These are phyloP conservation scores for Sugiyamaella pinicola DNA, from an alignment of 1,139 yeast species.

Conservation along the genomic window DNA sequence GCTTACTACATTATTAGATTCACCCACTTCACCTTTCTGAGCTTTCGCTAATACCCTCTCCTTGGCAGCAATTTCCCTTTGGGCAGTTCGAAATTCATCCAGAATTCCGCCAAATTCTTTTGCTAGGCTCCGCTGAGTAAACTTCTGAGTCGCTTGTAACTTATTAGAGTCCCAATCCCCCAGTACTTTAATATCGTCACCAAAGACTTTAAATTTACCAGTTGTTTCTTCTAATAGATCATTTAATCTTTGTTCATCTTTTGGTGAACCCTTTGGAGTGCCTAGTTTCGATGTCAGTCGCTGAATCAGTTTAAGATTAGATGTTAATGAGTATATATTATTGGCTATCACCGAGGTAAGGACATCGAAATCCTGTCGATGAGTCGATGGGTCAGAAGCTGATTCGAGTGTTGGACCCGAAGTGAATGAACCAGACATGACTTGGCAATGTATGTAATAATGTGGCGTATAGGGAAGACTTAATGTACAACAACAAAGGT, in stretches of 20 bases:
- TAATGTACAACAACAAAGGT: too few species aligned
- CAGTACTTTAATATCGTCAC: conserved; percentile 30
- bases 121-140: conserved; percentile 47
- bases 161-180: conserved; percentile 29
- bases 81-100: conserved; percentile 45
- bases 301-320: conserved; percentile 29
- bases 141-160: conserved; percentile 34
- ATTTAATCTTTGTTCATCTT: conserved; percentile 28
- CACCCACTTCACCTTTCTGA: conserved; percentile 40
- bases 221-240: conserved; percentile 31
- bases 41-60: conserved; percentile 40
- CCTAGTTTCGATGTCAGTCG: conserved; percentile 25
- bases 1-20: conserved; percentile 7
- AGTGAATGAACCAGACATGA: conserved; percentile 8
- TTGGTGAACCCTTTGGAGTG: conserved; percentile 15
- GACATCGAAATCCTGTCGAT: conserved; percentile 27
- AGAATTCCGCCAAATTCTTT: conserved; percentile 49
- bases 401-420: conserved; percentile 14
- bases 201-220: conserved; percentile 28
- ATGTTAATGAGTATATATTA: conserved; percentile 31
- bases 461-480: too few species aligned
- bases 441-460: too few species aligned
- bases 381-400: conserved; percentile 9
- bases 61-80: conserved; percentile 37
- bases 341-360: conserved; percentile 30